Percentiles rank a stretch among this genome's conserved stretches.
phyloP scores from a whole-genome alignment of 108 stramenopile species.

The Cylindrotheca fusiformis region DNA sequence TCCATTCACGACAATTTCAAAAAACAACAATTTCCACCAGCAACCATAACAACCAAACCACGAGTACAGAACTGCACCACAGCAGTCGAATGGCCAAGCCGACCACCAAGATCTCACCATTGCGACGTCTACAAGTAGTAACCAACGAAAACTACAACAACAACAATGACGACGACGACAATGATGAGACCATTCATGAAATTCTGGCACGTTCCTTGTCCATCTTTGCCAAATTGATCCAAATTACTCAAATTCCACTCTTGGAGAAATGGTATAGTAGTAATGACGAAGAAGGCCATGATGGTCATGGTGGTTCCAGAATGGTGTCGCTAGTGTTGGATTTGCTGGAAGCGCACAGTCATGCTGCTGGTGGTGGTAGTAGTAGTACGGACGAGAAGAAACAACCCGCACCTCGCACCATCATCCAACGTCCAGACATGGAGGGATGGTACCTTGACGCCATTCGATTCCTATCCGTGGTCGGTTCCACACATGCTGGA shows the following conservation, averaged over 20 bases:
- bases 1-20: background rate
- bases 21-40: too few species aligned
- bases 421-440: background rate
- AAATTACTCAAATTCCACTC: background rate
- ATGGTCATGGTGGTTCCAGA: conserved; percentile 6
- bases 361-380: background rate
- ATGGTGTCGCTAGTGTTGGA: conserved; percentile 21
- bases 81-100: too few species aligned
- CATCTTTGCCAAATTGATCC: conserved; percentile 4
- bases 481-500: conserved; percentile 18
- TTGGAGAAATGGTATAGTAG: conserved; percentile 26
- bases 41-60: too few species aligned
- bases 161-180: too few species aligned
- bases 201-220: conserved; percentile 4
- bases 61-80: too few species aligned
- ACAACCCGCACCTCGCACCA: background rate
- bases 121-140: too few species aligned
- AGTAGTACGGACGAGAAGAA: background rate
- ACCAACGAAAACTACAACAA: too few species aligned
- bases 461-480: conserved; percentile 8
- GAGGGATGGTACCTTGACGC: conserved; percentile 13
- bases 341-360: conserved; percentile 20
- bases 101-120: too few species aligned
- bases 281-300: background rate
- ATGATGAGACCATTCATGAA: too few species aligned